These are phyloP conservation scores for Lentinus brumalis DNA, from an alignment of 768 basidiomycete species.

Conservation along the genomic window DNA sequence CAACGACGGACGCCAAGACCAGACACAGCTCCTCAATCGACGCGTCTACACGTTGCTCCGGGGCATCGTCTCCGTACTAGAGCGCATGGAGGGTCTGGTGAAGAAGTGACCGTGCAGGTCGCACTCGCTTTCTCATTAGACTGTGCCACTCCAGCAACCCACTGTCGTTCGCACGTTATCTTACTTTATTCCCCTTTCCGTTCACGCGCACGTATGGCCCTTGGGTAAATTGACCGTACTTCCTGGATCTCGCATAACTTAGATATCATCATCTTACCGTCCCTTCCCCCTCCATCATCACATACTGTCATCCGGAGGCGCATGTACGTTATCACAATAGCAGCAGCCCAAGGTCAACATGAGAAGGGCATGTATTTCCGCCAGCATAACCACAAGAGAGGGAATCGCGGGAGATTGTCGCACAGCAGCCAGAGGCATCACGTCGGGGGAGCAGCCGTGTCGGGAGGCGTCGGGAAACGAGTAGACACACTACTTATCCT, in stretches of 20 bases:
- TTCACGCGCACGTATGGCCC: not conserved
- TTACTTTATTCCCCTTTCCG: not conserved
- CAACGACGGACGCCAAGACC: not conserved
- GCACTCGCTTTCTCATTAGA: not conserved
- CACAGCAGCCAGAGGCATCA: too few species aligned
- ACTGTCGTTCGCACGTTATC: not conserved
- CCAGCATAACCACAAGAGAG: too few species aligned
- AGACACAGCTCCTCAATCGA: constrained; percentile 50
- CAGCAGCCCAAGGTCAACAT: too few species aligned
- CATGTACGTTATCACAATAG: too few species aligned
- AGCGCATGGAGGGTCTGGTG: constrained; percentile 64
- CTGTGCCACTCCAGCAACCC: not conserved
- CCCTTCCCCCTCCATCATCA: not conserved
- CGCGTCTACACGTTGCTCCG: constrained; percentile 61
- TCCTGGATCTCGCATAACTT: not conserved
- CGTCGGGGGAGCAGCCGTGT: too few species aligned
- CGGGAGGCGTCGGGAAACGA: too few species aligned
- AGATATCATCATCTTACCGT: not conserved
- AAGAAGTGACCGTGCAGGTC: constrained; percentile 17
- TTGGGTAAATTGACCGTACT: not conserved
- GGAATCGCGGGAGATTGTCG: too few species aligned
- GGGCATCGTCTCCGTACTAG: constrained; percentile 61
- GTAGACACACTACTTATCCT: too few species aligned
- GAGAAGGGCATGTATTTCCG: too few species aligned
- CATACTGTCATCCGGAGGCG: too few species aligned